These are phyloP conservation scores for Coemansia sp. DNA, from an alignment of 371 early-diverging fungal genomes.

Conservation along the genomic window DNA sequence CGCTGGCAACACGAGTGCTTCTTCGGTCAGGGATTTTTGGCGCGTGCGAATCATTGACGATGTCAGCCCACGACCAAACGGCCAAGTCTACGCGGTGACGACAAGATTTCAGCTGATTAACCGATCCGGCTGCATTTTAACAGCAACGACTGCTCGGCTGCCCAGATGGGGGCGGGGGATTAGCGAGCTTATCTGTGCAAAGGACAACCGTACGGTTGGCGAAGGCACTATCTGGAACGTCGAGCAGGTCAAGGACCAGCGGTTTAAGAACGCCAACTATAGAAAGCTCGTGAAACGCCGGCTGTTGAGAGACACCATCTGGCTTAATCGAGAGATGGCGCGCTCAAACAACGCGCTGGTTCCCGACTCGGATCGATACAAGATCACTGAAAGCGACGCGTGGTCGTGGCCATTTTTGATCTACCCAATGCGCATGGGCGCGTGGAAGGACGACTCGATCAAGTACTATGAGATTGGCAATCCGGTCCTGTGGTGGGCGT, in stretches of 20 bases:
- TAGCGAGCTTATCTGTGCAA: slow-evolving; percentile 29
- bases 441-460: slow-evolving; percentile 83
- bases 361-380: slow-evolving; percentile 94
- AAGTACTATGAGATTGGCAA: slow-evolving; percentile 94
- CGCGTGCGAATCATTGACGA: slow-evolving; percentile 20
- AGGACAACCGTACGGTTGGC: slow-evolving; percentile 5
- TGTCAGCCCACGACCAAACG: slow-evolving; percentile 8
- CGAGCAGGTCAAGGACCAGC: slow-evolving; percentile 33
- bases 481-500: slow-evolving; percentile 93
- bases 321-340: slow-evolving; percentile 34
- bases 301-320: slow-evolving; percentile 21
- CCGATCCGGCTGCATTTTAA: slow-evolving; percentile 19
- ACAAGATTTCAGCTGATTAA: slow-evolving; percentile 23
- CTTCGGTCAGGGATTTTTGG: slow-evolving; percentile 61
- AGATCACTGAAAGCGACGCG: slow-evolving; percentile 80
- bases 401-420: slow-evolving; percentile 89
- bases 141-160: slow-evolving; percentile 17
- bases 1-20: slow-evolving; percentile 94
- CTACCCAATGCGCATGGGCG: slow-evolving; percentile 92
- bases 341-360: slow-evolving; percentile 88
- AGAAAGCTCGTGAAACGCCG: slow-evolving; percentile 17
- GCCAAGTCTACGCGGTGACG: slow-evolving; percentile 21
- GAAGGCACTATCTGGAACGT: slow-evolving; percentile 31
- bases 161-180: slow-evolving; percentile 22
- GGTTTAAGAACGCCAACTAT: slow-evolving; percentile 15